A percentile compares a stretch with the other conserved stretches of the same genome.
phyloP scores from a whole-genome alignment of 257 asterid genomes.

The Solanum pennellii region DNA sequence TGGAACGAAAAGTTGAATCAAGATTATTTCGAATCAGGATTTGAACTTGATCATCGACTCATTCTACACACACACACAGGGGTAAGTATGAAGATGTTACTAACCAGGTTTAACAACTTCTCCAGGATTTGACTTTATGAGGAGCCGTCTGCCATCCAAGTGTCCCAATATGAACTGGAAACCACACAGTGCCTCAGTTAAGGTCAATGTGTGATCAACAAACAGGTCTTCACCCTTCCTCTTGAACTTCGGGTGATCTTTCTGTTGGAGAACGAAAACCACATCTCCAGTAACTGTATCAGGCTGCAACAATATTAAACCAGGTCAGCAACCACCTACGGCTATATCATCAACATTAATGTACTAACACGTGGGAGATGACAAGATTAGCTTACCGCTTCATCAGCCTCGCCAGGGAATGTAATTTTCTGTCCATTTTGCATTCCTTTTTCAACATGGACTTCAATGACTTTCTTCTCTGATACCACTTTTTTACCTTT shows the following conservation, averaged over 20 bases:
- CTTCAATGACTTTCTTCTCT: conserved; percentile 66
- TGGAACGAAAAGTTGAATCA: neutral
- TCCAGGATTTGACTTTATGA: conserved; percentile 52
- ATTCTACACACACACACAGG: too few relatives aligned
- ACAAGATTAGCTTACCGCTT: conserved; percentile 32
- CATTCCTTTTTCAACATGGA: conserved; percentile 68
- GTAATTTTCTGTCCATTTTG: conserved; percentile 57
- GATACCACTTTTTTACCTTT: conserved; percentile 58
- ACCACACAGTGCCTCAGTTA: conserved; percentile 64
- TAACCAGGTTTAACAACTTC: conserved; percentile 63
- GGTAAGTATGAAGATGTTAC: neutral
- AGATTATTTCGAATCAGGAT: neutral
- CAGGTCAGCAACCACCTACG: neutral
- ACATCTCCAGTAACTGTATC: conserved; percentile 58
- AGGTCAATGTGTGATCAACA: conserved; percentile 44
- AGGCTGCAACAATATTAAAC: conserved; percentile 29
- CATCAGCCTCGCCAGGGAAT: conserved; percentile 76
- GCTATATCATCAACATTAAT: neutral
- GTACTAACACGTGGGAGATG: neutral
- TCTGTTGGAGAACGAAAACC: conserved; percentile 55
- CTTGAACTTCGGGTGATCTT: conserved; percentile 60
- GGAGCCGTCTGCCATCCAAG: conserved; percentile 52
- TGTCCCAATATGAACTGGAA: conserved; percentile 52
- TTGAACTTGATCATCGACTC: neutral
- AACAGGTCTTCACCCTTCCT: conserved; percentile 61